These are phyloP conservation scores for Sclerotinia sclerotiorum DNA, from an alignment of 2,329 filamentous ascomycete species.

Conservation along the genomic window DNA sequence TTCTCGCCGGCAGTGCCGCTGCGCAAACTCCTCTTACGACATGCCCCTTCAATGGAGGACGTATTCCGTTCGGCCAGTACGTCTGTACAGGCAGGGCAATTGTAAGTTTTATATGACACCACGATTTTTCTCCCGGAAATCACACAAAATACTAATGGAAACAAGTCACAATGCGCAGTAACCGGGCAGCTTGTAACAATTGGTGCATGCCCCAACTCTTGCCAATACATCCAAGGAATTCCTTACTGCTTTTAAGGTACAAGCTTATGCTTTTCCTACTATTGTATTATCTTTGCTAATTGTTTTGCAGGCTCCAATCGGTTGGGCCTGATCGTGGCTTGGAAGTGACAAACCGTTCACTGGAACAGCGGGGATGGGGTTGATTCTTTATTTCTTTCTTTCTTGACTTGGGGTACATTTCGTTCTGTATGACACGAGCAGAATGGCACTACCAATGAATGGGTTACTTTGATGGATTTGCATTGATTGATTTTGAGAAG, in stretches of 20 bases:
- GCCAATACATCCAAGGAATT: neutral
- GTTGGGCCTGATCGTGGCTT: neutral
- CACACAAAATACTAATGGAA: neutral
- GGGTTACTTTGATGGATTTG: neutral
- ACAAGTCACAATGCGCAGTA: constrained; percentile 3
- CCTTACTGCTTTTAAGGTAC: constrained; percentile 10
- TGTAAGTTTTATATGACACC: neutral
- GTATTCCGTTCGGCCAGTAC: neutral
- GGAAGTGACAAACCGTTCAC: neutral
- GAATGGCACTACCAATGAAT: neutral
- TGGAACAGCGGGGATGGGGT: neutral
- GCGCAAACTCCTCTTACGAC: neutral
- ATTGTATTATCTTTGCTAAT: neutral
- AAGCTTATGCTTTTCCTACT: neutral
- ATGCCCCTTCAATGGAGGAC: neutral
- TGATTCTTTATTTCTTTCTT: neutral
- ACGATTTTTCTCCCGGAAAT: neutral
- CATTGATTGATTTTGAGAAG: neutral
- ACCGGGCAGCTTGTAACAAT: neutral
- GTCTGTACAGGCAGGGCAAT: neutral
- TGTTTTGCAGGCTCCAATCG: neutral
- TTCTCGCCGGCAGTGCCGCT: neutral
- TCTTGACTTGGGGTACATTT: neutral
- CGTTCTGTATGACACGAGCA: neutral
- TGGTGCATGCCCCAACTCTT: neutral